These are phyloP conservation scores for Colletotrichum destructivum DNA, from an alignment of 2,329 filamentous ascomycete species.

Conservation along the genomic window DNA sequence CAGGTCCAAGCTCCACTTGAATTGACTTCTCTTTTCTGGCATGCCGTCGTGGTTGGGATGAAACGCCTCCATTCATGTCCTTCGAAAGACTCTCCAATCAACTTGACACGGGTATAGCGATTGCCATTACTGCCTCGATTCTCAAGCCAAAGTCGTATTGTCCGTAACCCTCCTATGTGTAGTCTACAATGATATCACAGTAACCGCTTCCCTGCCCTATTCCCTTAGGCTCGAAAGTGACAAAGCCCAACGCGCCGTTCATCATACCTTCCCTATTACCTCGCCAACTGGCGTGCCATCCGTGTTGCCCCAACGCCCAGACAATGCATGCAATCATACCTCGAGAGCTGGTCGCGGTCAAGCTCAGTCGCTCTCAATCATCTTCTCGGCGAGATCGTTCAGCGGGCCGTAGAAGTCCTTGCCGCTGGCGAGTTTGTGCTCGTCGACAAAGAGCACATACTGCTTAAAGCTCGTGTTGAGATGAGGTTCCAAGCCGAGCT, in stretches of 20 bases:
- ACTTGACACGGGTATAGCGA: neutral
- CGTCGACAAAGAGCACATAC: conserved; percentile 98
- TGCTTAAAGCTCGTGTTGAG: conserved; percentile 99
- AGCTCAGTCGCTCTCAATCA: conserved; percentile 89
- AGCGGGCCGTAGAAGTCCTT: conserved; percentile 98
- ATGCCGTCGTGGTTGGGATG: neutral
- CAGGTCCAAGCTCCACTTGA: conserved; percentile 8
- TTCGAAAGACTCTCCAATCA: neutral
- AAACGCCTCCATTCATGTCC: conserved; percentile 8
- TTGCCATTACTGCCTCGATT: conserved; percentile 25
- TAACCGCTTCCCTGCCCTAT: conserved; percentile 27
- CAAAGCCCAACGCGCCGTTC: conserved; percentile 28
- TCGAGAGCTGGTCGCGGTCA: neutral
- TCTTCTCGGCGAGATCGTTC: conserved; percentile 96
- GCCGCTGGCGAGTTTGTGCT: conserved; percentile 91
- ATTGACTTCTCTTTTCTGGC: conserved; percentile 33
- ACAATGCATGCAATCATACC: conserved; percentile 35
- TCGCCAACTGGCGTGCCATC: conserved; percentile 17
- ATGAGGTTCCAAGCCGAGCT: conserved; percentile 95
- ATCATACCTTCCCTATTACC: conserved; percentile 37
- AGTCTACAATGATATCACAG: conserved; percentile 43
- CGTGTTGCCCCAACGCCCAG: conserved; percentile 41
- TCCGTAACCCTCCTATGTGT: conserved; percentile 28
- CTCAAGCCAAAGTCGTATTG: conserved; percentile 13
- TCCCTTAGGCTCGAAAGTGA: conserved; percentile 10